Base-by-base conservation (phyloP, 2,329 filamentous ascomycete species). In the Ceratocystis alfenasii region DNA sequence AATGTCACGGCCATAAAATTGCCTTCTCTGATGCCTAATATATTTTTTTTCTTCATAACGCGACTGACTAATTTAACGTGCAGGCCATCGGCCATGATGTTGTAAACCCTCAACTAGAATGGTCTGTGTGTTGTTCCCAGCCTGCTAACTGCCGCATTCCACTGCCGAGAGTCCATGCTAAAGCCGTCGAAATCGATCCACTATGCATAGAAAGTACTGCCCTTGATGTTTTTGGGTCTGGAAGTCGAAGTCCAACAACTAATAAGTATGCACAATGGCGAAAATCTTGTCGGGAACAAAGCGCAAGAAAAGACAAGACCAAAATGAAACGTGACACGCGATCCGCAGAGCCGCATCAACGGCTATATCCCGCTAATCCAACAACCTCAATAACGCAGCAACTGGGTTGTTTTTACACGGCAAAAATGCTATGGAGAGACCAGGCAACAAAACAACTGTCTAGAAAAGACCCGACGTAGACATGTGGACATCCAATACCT, bases 331-430 rank as follows among this genome's bases (percentile, higher is more conserved):
- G 36, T 22, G 33, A 53, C 48, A 53, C 25, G 48, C 22, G 20
- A 53, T 53, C 55, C 55, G 17, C 55, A 59, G 55, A 59, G 55
- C 55, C 55, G 55, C 55, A 59, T 20, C 12, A 59, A 59, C 28
- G 28, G 55, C 10, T 28, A 4, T 5, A 36, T 59, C 28, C 28
- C 5, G 10, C 20, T 33, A 5, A 22, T 50, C n/a, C 6, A n/a
- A 20, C 15, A n/a, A 36, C 55, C 17, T 33, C 55, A 20, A 59
- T 8, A 36, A 53, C 8, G 10, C 48, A 15, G 10, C 5, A 2
- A 22, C 5, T 10, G 5, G 6, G n/a, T 12, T 25, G 48, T 0
- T 15, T 15, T 15, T 41, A 15, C 10, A 41, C 36, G 10, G 36
- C 36, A 3, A 15, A 41, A 12, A 41, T 12, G 12, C 3, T 12